Evolutionary conservation across 495 filamentous ascomycete genomes (phyloP), one percentile per base, ranked within the genome.

Genomic region (Entonaema liquescens): DNA sequence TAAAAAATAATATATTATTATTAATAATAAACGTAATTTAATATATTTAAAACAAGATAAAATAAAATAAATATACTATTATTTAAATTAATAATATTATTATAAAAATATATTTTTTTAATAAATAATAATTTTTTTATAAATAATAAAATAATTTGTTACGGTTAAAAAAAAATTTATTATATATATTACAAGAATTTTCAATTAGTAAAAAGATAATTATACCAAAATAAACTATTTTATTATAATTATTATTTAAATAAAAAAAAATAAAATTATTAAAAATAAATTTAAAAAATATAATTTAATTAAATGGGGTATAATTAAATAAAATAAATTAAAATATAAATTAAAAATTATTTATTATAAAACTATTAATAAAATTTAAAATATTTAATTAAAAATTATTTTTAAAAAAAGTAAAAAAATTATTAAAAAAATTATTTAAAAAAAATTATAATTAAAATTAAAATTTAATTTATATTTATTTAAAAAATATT

Each of bases 361-460:
- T 47, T 19, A 47, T 47, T 6, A 19, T 47, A 47, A 47, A 47
- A 3, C 19, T 21, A 21, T 47, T 21, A 47, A 36, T 36, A 36
- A 36, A 12, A 8, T 36, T 36, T 3, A 31, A 31, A 31, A 3
- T 31, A 7, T 31, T 3, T 31, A 31, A 31, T 7, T 31, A 31
- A 31, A 31, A 31, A 31, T 31, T 31, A 31, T 31, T 31, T 31
- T 31, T 31, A 44, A 44, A 44, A 13, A 44, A 15, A 44, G 12
- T 5, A 44, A 44, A 44, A 44, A 44, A 44, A 44, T 44, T 5
- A 44, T 44, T 19, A 44, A 15, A 44, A 44, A 4, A 44, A 44
- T 44, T 44, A 44, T 44, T 44, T 15, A 44, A 44, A 44, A 44
- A n/a, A n/a, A n/a, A n/a, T n/a, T n/a, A n/a, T n/a, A n/a, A n/a